Percentiles rank a stretch among this genome's conserved stretches.
phyloP scores from a whole-genome alignment of 1,284 basidiomycete species.

The Paramarasmius palmivorus region DNA sequence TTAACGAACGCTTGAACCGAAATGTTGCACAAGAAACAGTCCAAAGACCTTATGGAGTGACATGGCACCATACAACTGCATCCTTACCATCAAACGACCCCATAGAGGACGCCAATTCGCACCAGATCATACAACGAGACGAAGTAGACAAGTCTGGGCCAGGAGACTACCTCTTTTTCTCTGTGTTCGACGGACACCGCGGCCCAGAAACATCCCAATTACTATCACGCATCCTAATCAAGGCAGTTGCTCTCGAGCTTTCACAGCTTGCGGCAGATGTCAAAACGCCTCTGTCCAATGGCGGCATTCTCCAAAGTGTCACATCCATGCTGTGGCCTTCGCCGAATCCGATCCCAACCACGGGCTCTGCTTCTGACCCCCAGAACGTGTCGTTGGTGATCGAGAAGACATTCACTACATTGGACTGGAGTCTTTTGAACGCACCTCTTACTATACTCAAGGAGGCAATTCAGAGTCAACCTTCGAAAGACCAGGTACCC shows the following conservation, averaged over 20 bases:
- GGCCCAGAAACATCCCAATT: conserved; percentile 84
- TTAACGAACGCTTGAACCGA: conserved; percentile 62
- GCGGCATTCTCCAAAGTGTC: conserved; percentile 31
- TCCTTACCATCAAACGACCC: conserved; percentile 84
- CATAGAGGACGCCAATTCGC: conserved; percentile 85
- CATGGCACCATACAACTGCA: conserved; percentile 79
- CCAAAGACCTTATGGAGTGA: conserved; percentile 49
- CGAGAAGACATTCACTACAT: conserved; percentile 73
- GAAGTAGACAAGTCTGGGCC: conserved; percentile 51
- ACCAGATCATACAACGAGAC: conserved; percentile 70
- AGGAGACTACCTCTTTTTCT: conserved; percentile 81
- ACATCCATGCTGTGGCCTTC: conserved; percentile 38
- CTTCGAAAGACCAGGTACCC: conserved; percentile 55
- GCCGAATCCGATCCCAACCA: conserved; percentile 30
- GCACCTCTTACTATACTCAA: conserved; percentile 77
- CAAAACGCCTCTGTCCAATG: conserved; percentile 24
- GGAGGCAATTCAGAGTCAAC: conserved; percentile 50
- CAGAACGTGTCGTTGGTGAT: conserved; percentile 70
- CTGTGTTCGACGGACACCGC: conserved; percentile 92
- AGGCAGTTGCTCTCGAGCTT: conserved; percentile 83
- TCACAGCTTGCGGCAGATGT: conserved; percentile 43
- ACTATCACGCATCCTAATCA: conserved; percentile 85
- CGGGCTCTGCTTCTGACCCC: conserved; percentile 55
- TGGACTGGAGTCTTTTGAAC: conserved; percentile 79
- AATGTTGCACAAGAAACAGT: conserved; percentile 49